These are phyloP conservation scores for Kluyveromyces marxianus DNA, from an alignment of 1,139 yeast species.

Conservation along the genomic window DNA sequence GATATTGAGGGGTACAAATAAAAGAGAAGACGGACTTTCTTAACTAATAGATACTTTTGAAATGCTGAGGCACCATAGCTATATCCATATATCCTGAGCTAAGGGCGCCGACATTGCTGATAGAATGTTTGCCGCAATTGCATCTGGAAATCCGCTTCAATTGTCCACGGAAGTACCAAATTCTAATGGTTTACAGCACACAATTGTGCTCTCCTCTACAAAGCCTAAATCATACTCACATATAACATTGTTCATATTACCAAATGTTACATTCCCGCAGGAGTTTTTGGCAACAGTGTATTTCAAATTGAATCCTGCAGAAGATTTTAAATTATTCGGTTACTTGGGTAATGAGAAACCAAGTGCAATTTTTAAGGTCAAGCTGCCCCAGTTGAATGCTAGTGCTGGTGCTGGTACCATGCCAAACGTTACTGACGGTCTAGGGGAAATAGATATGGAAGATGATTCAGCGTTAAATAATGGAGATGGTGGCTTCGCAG, in stretches of 20 bases:
- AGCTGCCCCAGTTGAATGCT: constrained; percentile 32
- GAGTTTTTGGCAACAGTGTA: constrained; percentile 76
- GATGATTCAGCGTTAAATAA: constrained; percentile 32
- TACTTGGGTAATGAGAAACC: constrained; percentile 68
- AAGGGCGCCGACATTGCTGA: background rate
- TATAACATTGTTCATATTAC: constrained; percentile 67
- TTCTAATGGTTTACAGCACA: constrained; percentile 31
- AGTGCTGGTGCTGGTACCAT: constrained; percentile 5
- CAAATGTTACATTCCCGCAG: constrained; percentile 58
- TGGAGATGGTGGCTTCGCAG: background rate
- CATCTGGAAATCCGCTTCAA: constrained; percentile 33
- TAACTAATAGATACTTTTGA: too few species aligned
- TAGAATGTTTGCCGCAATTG: constrained; percentile 32
- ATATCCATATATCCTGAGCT: background rate
- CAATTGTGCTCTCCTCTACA: constrained; percentile 29
- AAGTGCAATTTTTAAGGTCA: constrained; percentile 82
- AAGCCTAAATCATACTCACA: constrained; percentile 42
- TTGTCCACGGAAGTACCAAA: constrained; percentile 31
- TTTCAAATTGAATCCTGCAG: constrained; percentile 66
- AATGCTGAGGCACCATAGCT: background rate
- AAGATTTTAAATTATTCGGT: constrained; percentile 76
- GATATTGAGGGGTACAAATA: background rate
- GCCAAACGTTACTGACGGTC: constrained; percentile 27
- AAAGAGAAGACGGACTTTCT: background rate
- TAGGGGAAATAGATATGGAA: constrained; percentile 38